Evolutionary conservation across 495 filamentous ascomycete genomes (phyloP), one percentile per base, ranked within the genome.

Genomic region (Penicillium subrubescens): DNA sequence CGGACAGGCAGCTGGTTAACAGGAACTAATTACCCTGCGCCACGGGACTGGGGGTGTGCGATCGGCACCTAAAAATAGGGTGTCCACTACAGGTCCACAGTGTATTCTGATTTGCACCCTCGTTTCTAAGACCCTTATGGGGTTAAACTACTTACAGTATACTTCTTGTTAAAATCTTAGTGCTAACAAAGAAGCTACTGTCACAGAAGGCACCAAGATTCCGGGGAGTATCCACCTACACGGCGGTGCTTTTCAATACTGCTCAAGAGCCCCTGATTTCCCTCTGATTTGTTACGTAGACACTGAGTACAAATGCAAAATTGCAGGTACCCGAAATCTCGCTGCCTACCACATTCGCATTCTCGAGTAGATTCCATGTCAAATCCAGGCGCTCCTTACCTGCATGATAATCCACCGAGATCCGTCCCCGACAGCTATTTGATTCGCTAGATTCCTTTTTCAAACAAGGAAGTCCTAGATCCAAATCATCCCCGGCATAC

Each of bases 41-140:
- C 70, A 68, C 66, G 60, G 62, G 50, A 65, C 31, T 27, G 31
- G 31, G 31, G 31, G 31, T 31, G 35, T 48, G 8, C 43, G 70
- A 70, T 71, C 68, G 65, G 60, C 70, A 34, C 50, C 70, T 69
- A 69, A 66, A 66, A 66, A 66, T 69, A 69, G 60, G 55, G 48
- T 21, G 43, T 27, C 50, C 55, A 55, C 23, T 19, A 8, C n/a
- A n/a, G n/a, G n/a, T n/a, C n/a, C n/a, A n/a, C n/a, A n/a, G n/a
- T n/a, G n/a, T n/a, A n/a, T n/a, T n/a, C n/a, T 34, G 29, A 52
- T 54, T 50, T 21, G 37, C 58, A 39, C 44, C 29, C 46, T 60
- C 31, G 52, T 53, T 53, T 53, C 14, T 17, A 17, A 17, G 17
- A 17, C 50, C 50, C 50, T 53, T 29, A 23, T 17, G 6, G 25